Conservation (phyloP, 2,329 filamentous ascomycete genomes). For the Magnaporthiopsis rhizophila region DNA sequence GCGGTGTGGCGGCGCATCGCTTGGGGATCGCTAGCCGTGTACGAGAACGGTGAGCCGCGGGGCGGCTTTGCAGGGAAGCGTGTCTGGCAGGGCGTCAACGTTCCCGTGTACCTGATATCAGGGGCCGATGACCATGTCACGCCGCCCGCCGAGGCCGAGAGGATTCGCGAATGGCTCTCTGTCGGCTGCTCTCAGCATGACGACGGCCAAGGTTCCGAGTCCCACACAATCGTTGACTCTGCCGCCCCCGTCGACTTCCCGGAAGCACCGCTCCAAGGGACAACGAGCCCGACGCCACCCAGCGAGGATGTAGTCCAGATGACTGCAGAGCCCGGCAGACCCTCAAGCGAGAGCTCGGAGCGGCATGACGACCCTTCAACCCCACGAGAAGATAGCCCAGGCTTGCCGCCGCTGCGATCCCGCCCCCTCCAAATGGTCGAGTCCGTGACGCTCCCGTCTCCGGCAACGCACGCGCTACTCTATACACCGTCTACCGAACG, state of each 20-base stretch:
- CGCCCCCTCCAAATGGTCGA: conserved; percentile 52
- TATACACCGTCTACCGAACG: conserved; percentile 72
- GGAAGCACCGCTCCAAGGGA: neutral
- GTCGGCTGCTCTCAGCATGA: neutral
- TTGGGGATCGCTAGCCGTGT: conserved; percentile 58
- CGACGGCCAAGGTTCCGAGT: neutral
- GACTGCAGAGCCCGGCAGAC: conserved; percentile 24
- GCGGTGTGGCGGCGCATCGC: conserved; percentile 78
- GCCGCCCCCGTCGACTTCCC: conserved; percentile 5
- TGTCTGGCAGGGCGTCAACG: conserved; percentile 62
- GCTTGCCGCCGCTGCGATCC: conserved; percentile 38
- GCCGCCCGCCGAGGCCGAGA: conserved; percentile 23
- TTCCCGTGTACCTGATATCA: conserved; percentile 71
- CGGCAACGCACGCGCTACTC: conserved; percentile 75
- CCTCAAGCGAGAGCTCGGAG: conserved; percentile 29
- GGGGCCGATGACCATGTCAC: conserved; percentile 72
- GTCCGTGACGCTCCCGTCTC: conserved; percentile 62
- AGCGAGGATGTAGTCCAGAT: neutral
- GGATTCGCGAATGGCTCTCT: conserved; percentile 19
- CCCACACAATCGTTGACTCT: conserved; percentile 1
- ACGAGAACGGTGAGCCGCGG: conserved; percentile 39
- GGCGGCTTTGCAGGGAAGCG: conserved; percentile 63
- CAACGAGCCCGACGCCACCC: neutral
- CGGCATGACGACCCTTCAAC: conserved; percentile 38
- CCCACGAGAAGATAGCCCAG: conserved; percentile 29